phyloP scores from a whole-genome alignment of 176 grass and related monocot species.

The Bolboschoenus planiculmis region DNA sequence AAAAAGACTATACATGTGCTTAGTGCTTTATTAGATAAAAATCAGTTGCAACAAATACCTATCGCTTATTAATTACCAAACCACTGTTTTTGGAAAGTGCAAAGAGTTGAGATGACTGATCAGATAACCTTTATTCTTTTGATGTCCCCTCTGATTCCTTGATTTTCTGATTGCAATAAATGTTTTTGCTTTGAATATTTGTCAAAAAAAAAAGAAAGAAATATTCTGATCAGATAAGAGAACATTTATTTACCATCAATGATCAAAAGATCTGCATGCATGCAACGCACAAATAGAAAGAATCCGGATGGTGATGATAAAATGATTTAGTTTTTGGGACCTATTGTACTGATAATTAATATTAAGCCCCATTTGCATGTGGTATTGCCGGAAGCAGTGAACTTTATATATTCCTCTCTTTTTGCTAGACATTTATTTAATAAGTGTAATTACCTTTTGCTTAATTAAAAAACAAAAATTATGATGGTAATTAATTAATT shows the following conservation, averaged over 20 bases:
- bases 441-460: neutral
- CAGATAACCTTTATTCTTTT: neutral
- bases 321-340: neutral
- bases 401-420: neutral
- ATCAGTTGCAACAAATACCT: neutral
- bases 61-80: neutral
- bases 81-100: neutral
- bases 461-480: neutral
- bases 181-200: neutral
- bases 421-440: neutral
- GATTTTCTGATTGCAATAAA: neutral
- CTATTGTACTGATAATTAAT: slow-evolving; percentile 21
- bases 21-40: neutral
- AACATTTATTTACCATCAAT: neutral
- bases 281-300: neutral
- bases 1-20: neutral
- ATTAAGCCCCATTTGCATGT: slow-evolving; percentile 27
- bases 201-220: neutral
- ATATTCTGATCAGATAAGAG: neutral
- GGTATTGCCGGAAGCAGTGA: neutral
- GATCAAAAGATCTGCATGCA: neutral
- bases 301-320: neutral
- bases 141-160: neutral
- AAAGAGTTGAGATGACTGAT: neutral
- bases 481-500: neutral